Base-by-base conservation (phyloP, 495 filamentous ascomycete genomes). In the Talaromyces trachyspermus region DNA sequence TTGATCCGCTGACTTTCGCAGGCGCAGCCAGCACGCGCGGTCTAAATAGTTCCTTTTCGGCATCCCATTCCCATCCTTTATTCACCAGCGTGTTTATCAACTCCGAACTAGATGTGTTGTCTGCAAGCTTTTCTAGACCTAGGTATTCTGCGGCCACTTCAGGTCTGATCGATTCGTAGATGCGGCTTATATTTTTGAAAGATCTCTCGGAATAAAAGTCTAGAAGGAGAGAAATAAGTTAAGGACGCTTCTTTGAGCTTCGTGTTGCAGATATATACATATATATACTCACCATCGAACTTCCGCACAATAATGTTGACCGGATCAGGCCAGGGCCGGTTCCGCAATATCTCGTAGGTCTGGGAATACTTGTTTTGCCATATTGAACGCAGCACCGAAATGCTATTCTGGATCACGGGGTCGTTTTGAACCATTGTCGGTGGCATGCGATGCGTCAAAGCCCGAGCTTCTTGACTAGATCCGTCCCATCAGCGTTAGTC, bases 381-480 rank as follows among this genome's bases (percentile, higher is more conserved):
- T 14, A 76, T 55, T 7, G 74, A 71, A 29, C 66, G 66, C 24
- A 79, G 58, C 15, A 79, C 55, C 11, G 56, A 59, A 20, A 70
- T 49, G 37, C 71, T 71, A 43, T 66, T 72, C 49, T 71, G 66
- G 22, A 79, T 30, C 12, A 65, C 59, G 3, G 63, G 55, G 46
- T 76, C 69, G 7, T 62, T 59, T 26, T 68, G 57, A 25, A 59
- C 43, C 19, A 75, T 47, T 6, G 42, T 40, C 37, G 58, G 51
- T 0, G 75, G 74, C 42, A 78, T 68, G 39, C 75, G 67, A 49
- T 75, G 58, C 4, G 69, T 70, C 43, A 76, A 59, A 22, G 71
- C 68, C 11, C 75, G 72, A 45, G 75, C 74, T 69, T 78, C 75
- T 26, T 65, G 60, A 44, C 75, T 78, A 44, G 5, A 29, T 20